Percentiles rank a stretch among this genome's conserved stretches.
Evolutionary conservation across 305 asterid genomes (phyloP).

Genomic region (Solanum hybrid): DNA sequence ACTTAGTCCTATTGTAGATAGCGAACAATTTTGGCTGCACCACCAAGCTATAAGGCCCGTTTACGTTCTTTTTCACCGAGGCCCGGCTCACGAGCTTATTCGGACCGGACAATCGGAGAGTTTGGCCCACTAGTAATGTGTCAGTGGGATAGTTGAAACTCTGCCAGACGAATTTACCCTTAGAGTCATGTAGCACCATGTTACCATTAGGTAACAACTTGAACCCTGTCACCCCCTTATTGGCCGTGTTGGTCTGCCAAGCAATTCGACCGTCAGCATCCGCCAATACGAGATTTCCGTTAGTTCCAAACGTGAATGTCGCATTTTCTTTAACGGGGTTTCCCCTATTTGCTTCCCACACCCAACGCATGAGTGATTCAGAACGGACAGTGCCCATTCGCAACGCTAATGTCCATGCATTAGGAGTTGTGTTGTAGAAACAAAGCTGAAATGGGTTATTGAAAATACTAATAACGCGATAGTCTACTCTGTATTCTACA

Average conservation of each 20-base stretch:
- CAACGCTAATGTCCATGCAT: conserved; percentile 29
- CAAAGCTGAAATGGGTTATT: conserved; percentile 20
- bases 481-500: conserved; percentile 23
- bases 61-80: background rate
- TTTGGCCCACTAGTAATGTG: conserved; percentile 22
- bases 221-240: conserved; percentile 24
- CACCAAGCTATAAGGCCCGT: conserved; percentile 26
- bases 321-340: conserved; percentile 22
- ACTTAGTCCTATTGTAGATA: conserved; percentile 14
- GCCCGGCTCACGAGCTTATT: conserved; percentile 15
- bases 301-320: conserved; percentile 10
- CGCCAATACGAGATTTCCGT: conserved; percentile 27
- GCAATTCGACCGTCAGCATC: conserved; percentile 18
- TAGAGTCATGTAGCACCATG: conserved; percentile 19
- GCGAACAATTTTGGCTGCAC: conserved; percentile 19
- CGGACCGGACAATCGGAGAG: conserved; percentile 12
- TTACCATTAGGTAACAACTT: conserved; percentile 24
- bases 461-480: background rate
- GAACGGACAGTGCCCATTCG: conserved; percentile 28
- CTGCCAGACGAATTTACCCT: conserved; percentile 22
- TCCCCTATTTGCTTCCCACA: conserved; percentile 37
- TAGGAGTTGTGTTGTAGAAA: conserved; percentile 38
- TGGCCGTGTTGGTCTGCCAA: conserved; percentile 33
- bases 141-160: conserved; percentile 29
- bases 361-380: conserved; percentile 23